A percentile compares a stretch with the other conserved stretches of the same genome.
Conservation (phyloP, 75 land plant genomes). For the Cunninghamia lanceolata region DNA sequence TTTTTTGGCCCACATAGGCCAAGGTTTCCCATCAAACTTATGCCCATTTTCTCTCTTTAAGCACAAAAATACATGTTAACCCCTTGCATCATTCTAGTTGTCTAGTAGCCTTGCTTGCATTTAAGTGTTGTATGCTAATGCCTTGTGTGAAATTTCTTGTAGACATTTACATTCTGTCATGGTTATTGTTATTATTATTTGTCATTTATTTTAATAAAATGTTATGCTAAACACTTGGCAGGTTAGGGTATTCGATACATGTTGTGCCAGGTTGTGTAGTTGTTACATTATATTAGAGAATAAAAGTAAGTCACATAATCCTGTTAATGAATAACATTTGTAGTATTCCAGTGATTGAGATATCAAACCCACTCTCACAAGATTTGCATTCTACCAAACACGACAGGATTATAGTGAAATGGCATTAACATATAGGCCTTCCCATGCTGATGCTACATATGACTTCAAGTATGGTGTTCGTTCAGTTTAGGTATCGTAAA, state of each 20-base stretch:
- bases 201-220: too few relatives aligned
- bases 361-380: not conserved
- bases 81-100: not conserved
- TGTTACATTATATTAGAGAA: not conserved
- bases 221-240: too few relatives aligned
- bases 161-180: not conserved
- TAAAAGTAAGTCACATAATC: not conserved
- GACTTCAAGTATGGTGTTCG: too few relatives aligned
- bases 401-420: slow-evolving; percentile 92
- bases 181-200: not conserved
- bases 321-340: not conserved
- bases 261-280: not conserved
- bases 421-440: slow-evolving; percentile 87
- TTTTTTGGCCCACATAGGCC: too few relatives aligned
- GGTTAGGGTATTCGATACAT: too few relatives aligned
- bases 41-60: too few relatives aligned
- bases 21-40: too few relatives aligned
- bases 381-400: slow-evolving; percentile 1
- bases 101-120: not conserved
- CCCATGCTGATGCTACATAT: too few relatives aligned
- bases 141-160: not conserved
- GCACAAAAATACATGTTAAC: not conserved
- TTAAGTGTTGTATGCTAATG: not conserved
- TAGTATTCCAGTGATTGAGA: not conserved
- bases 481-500: slow-evolving; percentile 70